Evolutionary conservation across 352 stramenopile species (phyloP).

Genomic region (Phytophthora pluvialis): DNA sequence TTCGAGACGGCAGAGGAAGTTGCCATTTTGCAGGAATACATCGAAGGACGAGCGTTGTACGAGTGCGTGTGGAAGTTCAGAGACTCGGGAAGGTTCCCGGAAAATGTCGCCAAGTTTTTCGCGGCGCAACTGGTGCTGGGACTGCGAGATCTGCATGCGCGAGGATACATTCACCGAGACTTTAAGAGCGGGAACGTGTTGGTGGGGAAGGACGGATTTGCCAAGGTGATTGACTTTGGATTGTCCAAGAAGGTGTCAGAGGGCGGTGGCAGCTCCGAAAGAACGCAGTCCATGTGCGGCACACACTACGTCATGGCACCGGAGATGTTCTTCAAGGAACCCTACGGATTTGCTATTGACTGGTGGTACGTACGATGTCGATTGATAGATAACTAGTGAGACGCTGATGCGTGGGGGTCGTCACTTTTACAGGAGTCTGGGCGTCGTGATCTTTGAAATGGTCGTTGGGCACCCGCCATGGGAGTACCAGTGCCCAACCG

Average conservation of each 20-base stretch:
- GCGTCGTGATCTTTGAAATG: slow-evolving; percentile 84
- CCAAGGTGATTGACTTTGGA: slow-evolving; percentile 81
- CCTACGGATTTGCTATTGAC: slow-evolving; percentile 51
- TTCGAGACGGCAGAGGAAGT: slow-evolving; percentile 38
- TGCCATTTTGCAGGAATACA: slow-evolving; percentile 57
- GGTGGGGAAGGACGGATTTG: slow-evolving; percentile 44
- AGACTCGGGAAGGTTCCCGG: slow-evolving; percentile 48
- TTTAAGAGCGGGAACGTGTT: slow-evolving; percentile 86
- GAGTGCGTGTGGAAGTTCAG: slow-evolving; percentile 72
- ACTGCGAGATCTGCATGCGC: slow-evolving; percentile 53
- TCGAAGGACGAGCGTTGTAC: slow-evolving; percentile 70
- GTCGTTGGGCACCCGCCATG: slow-evolving; percentile 64
- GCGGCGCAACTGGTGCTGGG: slow-evolving; percentile 75
- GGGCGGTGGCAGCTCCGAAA: background rate
- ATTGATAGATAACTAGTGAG: background rate
- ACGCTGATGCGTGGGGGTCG: background rate
- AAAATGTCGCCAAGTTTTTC: slow-evolving; percentile 64
- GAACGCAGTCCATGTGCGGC: slow-evolving; percentile 61
- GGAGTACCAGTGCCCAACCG: slow-evolving; percentile 58
- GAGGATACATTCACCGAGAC: slow-evolving; percentile 76
- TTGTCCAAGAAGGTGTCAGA: slow-evolving; percentile 47
- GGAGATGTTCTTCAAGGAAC: slow-evolving; percentile 57
- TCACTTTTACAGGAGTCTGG: slow-evolving; percentile 56
- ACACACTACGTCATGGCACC: slow-evolving; percentile 84
- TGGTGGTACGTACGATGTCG: slow-evolving; percentile 67